Evolutionary conservation across 2,329 filamentous ascomycete genomes (phyloP), one percentile per base, ranked within the genome.

Genomic region (Cadophora sp.): DNA sequence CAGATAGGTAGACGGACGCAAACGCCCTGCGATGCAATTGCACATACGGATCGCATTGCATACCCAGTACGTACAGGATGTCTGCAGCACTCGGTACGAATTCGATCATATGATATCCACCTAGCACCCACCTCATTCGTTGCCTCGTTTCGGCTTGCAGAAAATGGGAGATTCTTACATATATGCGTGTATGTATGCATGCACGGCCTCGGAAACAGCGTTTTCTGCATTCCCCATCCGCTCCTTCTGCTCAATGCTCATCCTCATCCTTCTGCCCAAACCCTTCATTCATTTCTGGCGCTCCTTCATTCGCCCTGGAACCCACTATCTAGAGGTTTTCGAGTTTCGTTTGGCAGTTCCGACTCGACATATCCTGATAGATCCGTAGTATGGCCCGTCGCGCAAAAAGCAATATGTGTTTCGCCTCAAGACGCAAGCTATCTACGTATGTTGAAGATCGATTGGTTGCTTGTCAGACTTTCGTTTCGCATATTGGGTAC

Each of bases 71-170:
- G 16, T 43, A 48, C 43, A 48, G n/a, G 19, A 48, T 22, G 16
- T 55, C 51, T 55, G 55, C 40, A 53, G 27, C 66, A 59, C 64
- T 69, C 58, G 67, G 67, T 62, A 66, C 46, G 37, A 27, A 60
- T 55, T 63, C 43, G 53, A 63, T 69, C 67, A 69, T 31, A 66
- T 69, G 67, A 69, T 64, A 63, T 63, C 27, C 27, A n/a, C 26
- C 48, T 69, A 64, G 63, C 56, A 63, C 56, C 27, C 27, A n/a
- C 22, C 48, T 64, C 43, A 66, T 66, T 69, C 67, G 67, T 63
- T 53, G 29, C 29, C 37, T 69, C 40, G 26, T 24, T 22, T n/a
- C 26, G 37, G 26, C 60, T 56, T 43, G 31, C n/a, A 40, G 34
- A 12, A 37, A 37, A 11, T 43, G 40, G 19, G 5, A 16, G 11